Evolutionary conservation across 2,329 filamentous ascomycete species (phyloP).

Genomic region (Colletotrichum noveboracense): DNA sequence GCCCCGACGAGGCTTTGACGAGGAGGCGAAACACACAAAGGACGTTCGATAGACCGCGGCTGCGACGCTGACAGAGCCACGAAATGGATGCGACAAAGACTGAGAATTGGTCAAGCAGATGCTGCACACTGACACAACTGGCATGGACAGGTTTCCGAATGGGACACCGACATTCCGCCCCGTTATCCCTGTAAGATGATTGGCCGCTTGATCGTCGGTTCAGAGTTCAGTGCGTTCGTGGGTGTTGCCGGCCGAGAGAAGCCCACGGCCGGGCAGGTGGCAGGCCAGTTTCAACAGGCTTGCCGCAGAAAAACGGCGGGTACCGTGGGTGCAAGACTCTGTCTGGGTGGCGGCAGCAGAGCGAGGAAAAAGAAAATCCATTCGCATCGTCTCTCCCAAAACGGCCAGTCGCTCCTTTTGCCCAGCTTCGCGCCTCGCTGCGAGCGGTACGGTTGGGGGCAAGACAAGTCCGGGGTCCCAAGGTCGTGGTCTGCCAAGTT

Average conservation of each 20-base stretch:
- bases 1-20: background rate
- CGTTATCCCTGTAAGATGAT: conserved; percentile 21
- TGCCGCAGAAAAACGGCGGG: background rate
- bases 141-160: background rate
- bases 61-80: background rate
- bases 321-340: background rate
- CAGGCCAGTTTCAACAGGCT: background rate
- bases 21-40: conserved; percentile 7
- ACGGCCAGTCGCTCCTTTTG: background rate
- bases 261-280: background rate
- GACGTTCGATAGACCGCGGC: background rate
- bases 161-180: conserved; percentile 11
- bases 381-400: background rate
- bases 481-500: background rate
- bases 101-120: background rate
- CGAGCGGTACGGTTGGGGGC: background rate
- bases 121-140: background rate
- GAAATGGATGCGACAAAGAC: background rate
- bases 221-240: background rate
- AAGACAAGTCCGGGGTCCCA: background rate
- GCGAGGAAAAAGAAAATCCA: background rate
- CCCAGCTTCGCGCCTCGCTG: background rate
- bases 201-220: conserved; percentile 1
- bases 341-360: background rate
- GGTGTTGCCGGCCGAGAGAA: background rate